Evolutionary conservation across 1,139 yeast genomes (phyloP).

Genomic region (Suhomyces atakaporum): DNA sequence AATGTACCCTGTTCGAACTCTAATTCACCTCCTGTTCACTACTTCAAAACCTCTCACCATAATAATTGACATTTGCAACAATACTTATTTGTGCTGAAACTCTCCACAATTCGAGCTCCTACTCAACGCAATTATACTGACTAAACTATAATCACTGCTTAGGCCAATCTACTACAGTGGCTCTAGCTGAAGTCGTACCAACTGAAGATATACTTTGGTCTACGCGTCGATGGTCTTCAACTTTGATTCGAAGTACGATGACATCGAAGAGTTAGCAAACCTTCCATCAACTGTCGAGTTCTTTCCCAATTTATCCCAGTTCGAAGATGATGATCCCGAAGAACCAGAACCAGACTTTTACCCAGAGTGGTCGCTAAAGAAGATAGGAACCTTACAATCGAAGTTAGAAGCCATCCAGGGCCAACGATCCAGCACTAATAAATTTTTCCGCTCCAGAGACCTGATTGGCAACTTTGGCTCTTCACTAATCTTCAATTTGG

Average conservation of each 20-base stretch:
- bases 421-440: slow-evolving; percentile 17
- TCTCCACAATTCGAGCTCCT: no score
- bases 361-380: slow-evolving; percentile 32
- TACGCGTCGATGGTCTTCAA: slow-evolving; percentile 4
- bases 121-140: no score
- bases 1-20: no score
- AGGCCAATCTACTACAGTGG: no score
- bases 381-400: slow-evolving; percentile 40
- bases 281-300: slow-evolving; percentile 22
- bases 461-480: slow-evolving; percentile 18
- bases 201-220: neutral
- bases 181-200: neutral
- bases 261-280: slow-evolving; percentile 9
- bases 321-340: slow-evolving; percentile 13
- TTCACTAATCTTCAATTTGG: slow-evolving; percentile 45
- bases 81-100: no score
- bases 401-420: slow-evolving; percentile 32
- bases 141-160: no score
- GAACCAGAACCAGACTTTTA: slow-evolving; percentile 4
- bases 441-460: slow-evolving; percentile 9
- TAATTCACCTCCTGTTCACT: no score
- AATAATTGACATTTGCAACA: no score
- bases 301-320: slow-evolving; percentile 28
- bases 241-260: slow-evolving; percentile 14
- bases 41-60: no score